phyloP scores from a whole-genome alignment of 345 rosid species.

The Lumnitzera littorea region DNA sequence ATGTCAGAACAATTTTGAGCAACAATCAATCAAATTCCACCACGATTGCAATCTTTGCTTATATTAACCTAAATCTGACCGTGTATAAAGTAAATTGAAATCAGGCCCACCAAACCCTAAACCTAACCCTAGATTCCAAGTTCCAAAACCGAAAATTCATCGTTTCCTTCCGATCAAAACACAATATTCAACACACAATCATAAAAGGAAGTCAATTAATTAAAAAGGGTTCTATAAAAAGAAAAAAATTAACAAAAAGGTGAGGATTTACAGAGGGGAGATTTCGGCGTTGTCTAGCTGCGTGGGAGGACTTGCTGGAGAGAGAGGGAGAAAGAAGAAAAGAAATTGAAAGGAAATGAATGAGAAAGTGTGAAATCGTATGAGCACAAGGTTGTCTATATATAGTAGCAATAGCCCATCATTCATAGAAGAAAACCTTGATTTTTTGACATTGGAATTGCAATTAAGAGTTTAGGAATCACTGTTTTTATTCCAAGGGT shows the following conservation, averaged over 20 bases:
- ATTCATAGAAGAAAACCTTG: too few species aligned
- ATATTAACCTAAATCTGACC: too few species aligned
- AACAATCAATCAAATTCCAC: too few species aligned
- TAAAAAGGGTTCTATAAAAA: neutral
- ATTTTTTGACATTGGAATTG: too few species aligned
- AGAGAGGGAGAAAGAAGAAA: neutral
- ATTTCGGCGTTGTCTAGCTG: neutral
- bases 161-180: neutral
- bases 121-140: neutral
- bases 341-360: conserved; percentile 5
- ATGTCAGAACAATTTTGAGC: too few species aligned
- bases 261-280: conserved; percentile 4
- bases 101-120: conserved; percentile 8
- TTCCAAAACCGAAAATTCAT: neutral
- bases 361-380: neutral
- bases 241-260: neutral
- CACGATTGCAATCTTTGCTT: too few species aligned
- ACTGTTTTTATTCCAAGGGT: too few species aligned
- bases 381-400: neutral
- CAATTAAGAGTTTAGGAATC: too few species aligned
- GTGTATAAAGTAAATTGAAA: neutral
- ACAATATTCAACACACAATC: neutral
- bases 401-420: too few species aligned
- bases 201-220: neutral
- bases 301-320: neutral